Conservation (phyloP, 345 rosid genomes). For the sweet orange (Citrus sinensis) region DNA sequence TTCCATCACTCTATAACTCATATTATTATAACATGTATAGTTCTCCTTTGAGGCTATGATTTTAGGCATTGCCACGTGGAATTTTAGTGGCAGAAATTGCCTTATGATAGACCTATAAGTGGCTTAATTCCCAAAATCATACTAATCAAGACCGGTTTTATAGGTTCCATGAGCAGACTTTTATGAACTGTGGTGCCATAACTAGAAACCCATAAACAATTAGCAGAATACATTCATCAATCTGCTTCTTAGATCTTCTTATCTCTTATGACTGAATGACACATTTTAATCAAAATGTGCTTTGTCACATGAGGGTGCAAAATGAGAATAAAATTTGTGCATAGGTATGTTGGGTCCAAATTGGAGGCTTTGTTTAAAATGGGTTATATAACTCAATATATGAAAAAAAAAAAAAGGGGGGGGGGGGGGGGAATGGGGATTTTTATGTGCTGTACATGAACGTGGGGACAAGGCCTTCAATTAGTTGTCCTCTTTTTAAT, state of each 20-base stretch:
- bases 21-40: slow-evolving; percentile 16
- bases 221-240: background rate
- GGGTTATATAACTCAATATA: slow-evolving; percentile 26
- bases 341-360: slow-evolving; percentile 64
- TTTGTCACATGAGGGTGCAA: background rate
- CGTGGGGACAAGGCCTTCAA: slow-evolving; percentile 62
- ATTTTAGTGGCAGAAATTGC: slow-evolving; percentile 10
- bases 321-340: slow-evolving; percentile 33
- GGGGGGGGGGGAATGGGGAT: no score
- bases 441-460: slow-evolving; percentile 29
- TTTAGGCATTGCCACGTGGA: slow-evolving; percentile 5
- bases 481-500: slow-evolving; percentile 55
- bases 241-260: background rate
- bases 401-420: background rate
- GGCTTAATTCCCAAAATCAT: slow-evolving; percentile 20
- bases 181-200: background rate
- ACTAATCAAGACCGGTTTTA: slow-evolving; percentile 24
- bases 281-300: background rate
- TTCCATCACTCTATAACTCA: slow-evolving; percentile 26
- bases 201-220: background rate
- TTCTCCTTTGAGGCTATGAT: slow-evolving; percentile 1
- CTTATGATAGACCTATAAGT: slow-evolving; percentile 11
- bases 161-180: background rate
- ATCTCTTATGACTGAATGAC: background rate
- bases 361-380: slow-evolving; percentile 55